Evolutionary conservation across 768 basidiomycete genomes (phyloP), one percentile per base, ranked within the genome.

Genomic region (Sporobolomyces roseus): DNA sequence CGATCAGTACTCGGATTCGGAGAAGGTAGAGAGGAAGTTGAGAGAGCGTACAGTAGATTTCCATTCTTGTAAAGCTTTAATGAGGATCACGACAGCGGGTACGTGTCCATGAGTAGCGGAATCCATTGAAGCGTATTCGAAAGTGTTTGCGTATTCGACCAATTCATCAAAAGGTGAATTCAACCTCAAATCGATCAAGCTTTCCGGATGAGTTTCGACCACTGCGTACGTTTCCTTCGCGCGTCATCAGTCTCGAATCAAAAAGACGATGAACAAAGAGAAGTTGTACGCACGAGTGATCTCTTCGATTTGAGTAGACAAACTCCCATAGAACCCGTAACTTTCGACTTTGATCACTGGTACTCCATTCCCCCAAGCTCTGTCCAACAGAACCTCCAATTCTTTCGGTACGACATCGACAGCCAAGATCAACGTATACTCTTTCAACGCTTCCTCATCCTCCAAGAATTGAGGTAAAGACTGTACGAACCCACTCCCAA

Each of bases 111-210:
- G 92, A 60, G 92, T 89, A 17, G 89, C 93, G 27, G 86, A 85
- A 77, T 98, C 93, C 85, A 97, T 85, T 30, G 81, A 80, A 23
- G 83, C 83, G 66, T 93, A 84, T 71, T 96, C 87, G 56, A 94
- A 81, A 0, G n/a, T 45, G 25, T 84, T 82, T 0, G 91, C 86
- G 77, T 89, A 87, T 58, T 88, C 83, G 62, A 87, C 82, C 9
- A 99, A 84, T 0, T 85, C 84, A 0, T 89, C 87, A 82, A 97
- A 97, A 0, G 96, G 88, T 66, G 86, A 85, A 79, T 93, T 90
- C 73, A 99, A 87, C 46, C 92, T 87, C 3, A 98, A 82, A 10
- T 81, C 80, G 67, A 80, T 77, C 85, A 90, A 30, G 84, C 87
- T 21, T 30, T 70, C 71, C 1, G 91, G 85, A 78, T 93, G 92